These are phyloP conservation scores for Lomentospora prolificans DNA, from an alignment of 2,329 filamentous ascomycete species.

Conservation along the genomic window DNA sequence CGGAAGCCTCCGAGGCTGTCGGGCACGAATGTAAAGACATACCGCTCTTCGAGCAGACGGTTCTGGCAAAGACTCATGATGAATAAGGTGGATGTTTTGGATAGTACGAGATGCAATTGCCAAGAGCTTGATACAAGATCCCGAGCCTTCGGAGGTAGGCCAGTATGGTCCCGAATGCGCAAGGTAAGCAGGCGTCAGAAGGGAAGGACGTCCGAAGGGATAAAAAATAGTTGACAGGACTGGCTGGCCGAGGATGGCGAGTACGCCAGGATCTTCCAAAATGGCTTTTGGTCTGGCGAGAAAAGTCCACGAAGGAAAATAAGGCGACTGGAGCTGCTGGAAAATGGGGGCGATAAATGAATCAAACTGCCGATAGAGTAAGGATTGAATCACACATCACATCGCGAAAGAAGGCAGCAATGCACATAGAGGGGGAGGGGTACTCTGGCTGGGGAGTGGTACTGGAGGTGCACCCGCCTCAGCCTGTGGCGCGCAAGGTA, in stretches of 20 bases:
- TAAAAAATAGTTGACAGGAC: background rate
- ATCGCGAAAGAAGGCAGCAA: constrained; percentile 3
- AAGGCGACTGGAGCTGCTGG: background rate
- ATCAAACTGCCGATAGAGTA: background rate
- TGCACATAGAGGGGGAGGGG: background rate
- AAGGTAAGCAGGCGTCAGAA: too few species aligned
- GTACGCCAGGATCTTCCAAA: background rate
- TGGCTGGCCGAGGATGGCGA: background rate
- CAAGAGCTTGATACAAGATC: too few species aligned
- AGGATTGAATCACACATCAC: background rate
- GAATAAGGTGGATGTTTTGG: too few species aligned
- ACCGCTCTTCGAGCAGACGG: constrained; percentile 81
- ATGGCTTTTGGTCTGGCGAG: background rate
- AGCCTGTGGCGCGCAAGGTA: background rate
- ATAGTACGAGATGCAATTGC: background rate
- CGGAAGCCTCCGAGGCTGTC: background rate
- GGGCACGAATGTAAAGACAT: constrained; percentile 22
- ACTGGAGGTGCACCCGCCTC: background rate
- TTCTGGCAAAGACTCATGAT: constrained; percentile 85
- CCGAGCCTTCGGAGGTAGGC: too few species aligned
- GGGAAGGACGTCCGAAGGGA: background rate
- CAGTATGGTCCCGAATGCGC: too few species aligned
- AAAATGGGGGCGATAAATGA: background rate
- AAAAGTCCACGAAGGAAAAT: background rate
- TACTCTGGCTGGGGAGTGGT: background rate